Percentiles rank a stretch among this genome's conserved stretches.
Conservation (phyloP, 202 grass and related monocot genomes). For the Brachypodium distachyon region DNA sequence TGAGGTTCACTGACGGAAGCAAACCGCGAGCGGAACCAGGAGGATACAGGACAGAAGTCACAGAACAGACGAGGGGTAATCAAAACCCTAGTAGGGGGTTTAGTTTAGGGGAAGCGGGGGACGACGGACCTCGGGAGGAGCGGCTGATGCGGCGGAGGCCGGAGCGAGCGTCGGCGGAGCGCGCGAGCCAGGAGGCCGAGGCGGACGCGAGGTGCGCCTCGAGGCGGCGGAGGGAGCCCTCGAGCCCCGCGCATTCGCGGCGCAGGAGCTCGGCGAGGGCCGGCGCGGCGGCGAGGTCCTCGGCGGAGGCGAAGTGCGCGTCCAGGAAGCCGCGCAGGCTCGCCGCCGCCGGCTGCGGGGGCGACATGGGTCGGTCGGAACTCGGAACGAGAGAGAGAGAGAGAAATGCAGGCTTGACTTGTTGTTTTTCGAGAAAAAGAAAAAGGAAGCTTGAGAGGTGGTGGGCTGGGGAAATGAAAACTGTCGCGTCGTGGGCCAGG, state of each 20-base stretch:
- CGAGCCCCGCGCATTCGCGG: conserved; percentile 58
- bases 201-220: conserved; percentile 32
- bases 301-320: conserved; percentile 38
- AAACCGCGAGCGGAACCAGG: background rate
- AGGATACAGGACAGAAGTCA: no score
- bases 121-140: conserved; percentile 39
- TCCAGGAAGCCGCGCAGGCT: conserved; percentile 46
- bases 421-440: background rate
- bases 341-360: conserved; percentile 1
- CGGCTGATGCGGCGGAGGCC: conserved; percentile 20
- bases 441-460: background rate
- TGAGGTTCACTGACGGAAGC: background rate
- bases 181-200: conserved; percentile 40
- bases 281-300: conserved; percentile 37
- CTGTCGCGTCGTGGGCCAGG: no score
- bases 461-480: background rate
- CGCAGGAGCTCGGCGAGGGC: conserved; percentile 50
- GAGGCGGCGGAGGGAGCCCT: conserved; percentile 29
- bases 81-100: conserved; percentile 1
- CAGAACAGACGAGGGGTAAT: no score
- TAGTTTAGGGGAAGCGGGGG: conserved; percentile 18
- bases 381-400: no score
- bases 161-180: conserved; percentile 27
- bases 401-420: background rate
- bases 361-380: conserved; percentile 10